phyloP scores from a whole-genome alignment of 345 rosid genomes.

The Populus simonii region DNA sequence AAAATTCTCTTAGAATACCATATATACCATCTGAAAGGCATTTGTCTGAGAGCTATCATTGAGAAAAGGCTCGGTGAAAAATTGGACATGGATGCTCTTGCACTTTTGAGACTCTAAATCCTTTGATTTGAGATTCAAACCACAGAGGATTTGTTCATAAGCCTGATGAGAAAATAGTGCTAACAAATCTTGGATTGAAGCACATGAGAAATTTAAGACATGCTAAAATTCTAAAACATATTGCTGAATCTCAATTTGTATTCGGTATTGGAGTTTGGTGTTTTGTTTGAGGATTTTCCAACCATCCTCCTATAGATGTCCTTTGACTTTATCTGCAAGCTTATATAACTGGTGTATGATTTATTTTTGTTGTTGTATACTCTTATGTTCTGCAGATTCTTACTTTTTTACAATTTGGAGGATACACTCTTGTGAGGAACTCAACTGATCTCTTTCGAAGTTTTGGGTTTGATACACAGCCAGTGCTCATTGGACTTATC shows the following conservation, averaged over 20 bases:
- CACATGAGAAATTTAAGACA: not conserved
- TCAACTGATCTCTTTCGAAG: conserved; percentile 88
- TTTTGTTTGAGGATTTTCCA: not conserved
- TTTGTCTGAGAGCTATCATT: not conserved
- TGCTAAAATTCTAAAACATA: not conserved
- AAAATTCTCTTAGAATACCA: not conserved
- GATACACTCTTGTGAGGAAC: conserved; percentile 96
- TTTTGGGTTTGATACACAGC: conserved; percentile 94
- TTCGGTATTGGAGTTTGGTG: not conserved
- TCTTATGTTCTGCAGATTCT: conserved; percentile 58
- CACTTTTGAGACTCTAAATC: not conserved
- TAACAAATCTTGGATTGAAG: not conserved
- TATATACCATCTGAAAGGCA: not conserved
- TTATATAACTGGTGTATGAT: not conserved
- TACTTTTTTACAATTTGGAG: conserved; percentile 88
- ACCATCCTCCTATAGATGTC: not conserved
- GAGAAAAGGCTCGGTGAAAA: not conserved
- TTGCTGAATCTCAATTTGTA: not conserved
- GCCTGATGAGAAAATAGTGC: not conserved
- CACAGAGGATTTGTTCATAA: not conserved
- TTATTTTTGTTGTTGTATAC: not conserved
- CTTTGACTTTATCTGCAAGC: not conserved
- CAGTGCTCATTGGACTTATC: conserved; percentile 88
- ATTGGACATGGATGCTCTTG: not conserved
- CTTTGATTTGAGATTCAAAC: not conserved